These are phyloP conservation scores for Candida pseudocylindracea DNA, from an alignment of 1,139 yeast genomes.

Conservation along the genomic window DNA sequence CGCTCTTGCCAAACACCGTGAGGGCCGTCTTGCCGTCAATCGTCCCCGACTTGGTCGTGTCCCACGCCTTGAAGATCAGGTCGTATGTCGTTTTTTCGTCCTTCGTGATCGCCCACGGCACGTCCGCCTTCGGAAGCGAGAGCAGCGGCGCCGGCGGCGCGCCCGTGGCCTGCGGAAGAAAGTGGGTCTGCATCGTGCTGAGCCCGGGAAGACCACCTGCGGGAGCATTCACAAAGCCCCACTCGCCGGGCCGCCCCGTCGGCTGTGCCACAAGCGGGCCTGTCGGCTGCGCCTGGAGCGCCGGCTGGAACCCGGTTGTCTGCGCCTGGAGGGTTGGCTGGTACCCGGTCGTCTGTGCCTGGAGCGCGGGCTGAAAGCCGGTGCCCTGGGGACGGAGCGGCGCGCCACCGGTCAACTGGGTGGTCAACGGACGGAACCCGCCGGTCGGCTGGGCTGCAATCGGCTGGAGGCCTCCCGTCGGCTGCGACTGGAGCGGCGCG, in stretches of 20 bases:
- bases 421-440: no score
- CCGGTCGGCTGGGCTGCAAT: no score
- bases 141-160: constrained; percentile 7
- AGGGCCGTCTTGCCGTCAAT: constrained; percentile 73
- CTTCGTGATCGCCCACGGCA: constrained; percentile 58
- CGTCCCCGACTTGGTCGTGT: constrained; percentile 38
- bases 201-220: constrained; percentile 60
- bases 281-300: constrained; percentile 15
- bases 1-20: constrained; percentile 74
- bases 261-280: constrained; percentile 27
- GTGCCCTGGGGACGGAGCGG: background rate
- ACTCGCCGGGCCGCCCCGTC: constrained; percentile 61
- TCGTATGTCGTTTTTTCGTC: constrained; percentile 80
- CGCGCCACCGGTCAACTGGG: no score
- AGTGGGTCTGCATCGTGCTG: constrained; percentile 51
- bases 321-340: constrained; percentile 5
- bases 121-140: constrained; percentile 24
- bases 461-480: no score
- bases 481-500: no score
- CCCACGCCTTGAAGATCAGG: constrained; percentile 79
- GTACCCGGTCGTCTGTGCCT: constrained; percentile 4
- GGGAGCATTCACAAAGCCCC: constrained; percentile 63
- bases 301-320: constrained; percentile 4
- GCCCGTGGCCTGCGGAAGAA: constrained; percentile 39
- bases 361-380: constrained; percentile 2